Evolutionary conservation across 2,329 filamentous ascomycete species (phyloP), one percentile per base, ranked within the genome.

Genomic region (Neonectria faginata): DNA sequence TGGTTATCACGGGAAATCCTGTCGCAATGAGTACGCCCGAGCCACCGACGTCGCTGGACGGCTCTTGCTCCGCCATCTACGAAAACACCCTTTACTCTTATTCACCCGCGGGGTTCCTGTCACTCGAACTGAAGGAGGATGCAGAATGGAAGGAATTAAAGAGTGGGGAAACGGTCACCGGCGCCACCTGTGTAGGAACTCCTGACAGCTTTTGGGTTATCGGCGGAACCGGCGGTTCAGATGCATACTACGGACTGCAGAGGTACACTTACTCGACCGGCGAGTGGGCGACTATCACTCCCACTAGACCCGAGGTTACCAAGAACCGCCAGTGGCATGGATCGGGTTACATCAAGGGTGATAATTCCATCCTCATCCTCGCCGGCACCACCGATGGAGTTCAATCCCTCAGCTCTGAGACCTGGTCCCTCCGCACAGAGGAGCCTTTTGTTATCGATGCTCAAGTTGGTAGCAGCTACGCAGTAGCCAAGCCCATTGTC

Each of bases 1-100:
- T 50, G 45, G 60, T 53, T 53, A 45, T 56, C 48, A 42, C 53
- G 44, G 67, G 65, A 59, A 61, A 51, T 52, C 47, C 54, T 31
- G 65, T 61, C 74, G 79, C 69, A 57, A 97, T 97, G 93, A 82
- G 89, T 75, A 83, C 91, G 61, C 93, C 93, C 53, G 81, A 88
- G 74, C 93, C 94, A 57, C 82, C 86, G 57, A 85, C 89, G 75
- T 83, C 90, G 67, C 82, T 97, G 77, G 87, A 89, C 78, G 89
- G 90, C 79, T 89, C 92, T 74, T 98, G 95, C 80, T 93, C 94
- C 62, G 88, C 91, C 74, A 86, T 97, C 66, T 85, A 92, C 82
- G 85, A 94, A 76, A 90, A 94, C 78, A 93, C 89, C 12, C 88
- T 98, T 57, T 98, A 97, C 81, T 89, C 92, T 50, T 97, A 93